Evolutionary conservation across 768 basidiomycete genomes (phyloP).

Genomic region (Calocera viscosa): DNA sequence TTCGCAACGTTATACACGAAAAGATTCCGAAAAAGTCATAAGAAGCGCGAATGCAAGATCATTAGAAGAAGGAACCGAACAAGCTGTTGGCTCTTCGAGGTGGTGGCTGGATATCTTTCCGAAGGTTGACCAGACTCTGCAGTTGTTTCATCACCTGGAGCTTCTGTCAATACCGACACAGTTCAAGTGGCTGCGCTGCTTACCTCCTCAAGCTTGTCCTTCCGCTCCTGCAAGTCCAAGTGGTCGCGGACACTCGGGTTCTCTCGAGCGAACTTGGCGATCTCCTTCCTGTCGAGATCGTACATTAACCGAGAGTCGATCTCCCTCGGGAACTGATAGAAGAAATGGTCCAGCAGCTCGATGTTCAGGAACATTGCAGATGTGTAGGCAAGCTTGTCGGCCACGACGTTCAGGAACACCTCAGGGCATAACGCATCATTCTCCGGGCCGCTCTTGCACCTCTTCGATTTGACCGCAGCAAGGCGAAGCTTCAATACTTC

Average conservation of each 20-base stretch:
- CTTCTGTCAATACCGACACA: not conserved
- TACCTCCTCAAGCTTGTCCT: conserved; percentile 94
- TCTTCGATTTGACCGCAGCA: conserved; percentile 73
- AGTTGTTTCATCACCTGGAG: conserved; percentile 86
- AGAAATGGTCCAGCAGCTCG: conserved; percentile 94
- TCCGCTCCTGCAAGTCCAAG: conserved; percentile 87
- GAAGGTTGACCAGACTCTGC: conserved; percentile 77
- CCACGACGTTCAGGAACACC: conserved; percentile 90
- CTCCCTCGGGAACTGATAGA: conserved; percentile 98
- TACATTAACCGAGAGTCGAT: conserved; percentile 90
- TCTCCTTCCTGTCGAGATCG: conserved; percentile 82
- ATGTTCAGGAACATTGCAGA: conserved; percentile 99
- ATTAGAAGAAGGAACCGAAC: conserved; percentile 61
- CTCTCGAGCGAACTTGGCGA: conserved; percentile 84
- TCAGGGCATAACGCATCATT: conserved; percentile 89
- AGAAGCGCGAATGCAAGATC: not conserved
- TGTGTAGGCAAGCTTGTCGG: conserved; percentile 91
- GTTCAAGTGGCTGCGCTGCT: conserved; percentile 10
- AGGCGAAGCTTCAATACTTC: conserved; percentile 75
- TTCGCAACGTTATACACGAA: not conserved
- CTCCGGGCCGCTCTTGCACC: conserved; percentile 77
- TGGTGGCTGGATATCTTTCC: conserved; percentile 64
- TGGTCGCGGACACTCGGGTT: conserved; percentile 81
- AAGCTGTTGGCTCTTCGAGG: conserved; percentile 65
- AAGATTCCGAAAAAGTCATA: not conserved